Evolutionary conservation across 2,329 filamentous ascomycete genomes (phyloP), one percentile per base, ranked within the genome.

Genomic region (Pseudogymnoascus verrucosus): DNA sequence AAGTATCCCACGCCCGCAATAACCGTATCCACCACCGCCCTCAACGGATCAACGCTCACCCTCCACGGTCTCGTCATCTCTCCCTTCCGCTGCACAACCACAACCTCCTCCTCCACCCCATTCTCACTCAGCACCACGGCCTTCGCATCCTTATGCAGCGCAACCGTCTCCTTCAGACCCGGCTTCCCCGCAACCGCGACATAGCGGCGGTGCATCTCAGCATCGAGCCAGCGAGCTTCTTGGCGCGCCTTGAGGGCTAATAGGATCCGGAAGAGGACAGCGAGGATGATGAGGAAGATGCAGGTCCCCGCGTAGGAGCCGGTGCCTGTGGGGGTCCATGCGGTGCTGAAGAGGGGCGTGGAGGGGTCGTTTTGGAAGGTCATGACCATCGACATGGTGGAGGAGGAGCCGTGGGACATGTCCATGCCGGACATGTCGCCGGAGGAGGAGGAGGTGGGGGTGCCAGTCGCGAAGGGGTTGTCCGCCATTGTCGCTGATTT

Each of bases 271-370:
- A 88, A 86, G 64, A 89, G 71, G 65, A 87, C 79, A 65, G 87
- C 87, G 61, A 98, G 86, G 51, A 89, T 69, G 73, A 96, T 87
- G 65, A 97, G 83, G 77, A 97, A 97, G 74, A 97, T 90, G 79
- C 93, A 96, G 28, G 91, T 96, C 63, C 86, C 93, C 1, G 91
- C 91, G 76, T 97, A 98, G 65, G 82, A 78, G 69, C 88, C 91
- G 5, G 82, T 78, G 37, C 78, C 87, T 28, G 73, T 76, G 4
- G 93, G 93, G 2, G 89, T 89, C 91, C 93, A 98, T 62, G 79
- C 74, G 21, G 77, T 74, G 14, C 90, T 87, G 78, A 82, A 91
- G 54, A 91, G 80, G 2, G 87, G 80, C 0, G 87, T 90, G 63
- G 73, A 76, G 57, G 84, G 84, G 64, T 79, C 77, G 67, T 81